A percentile compares a stretch with the other conserved stretches of the same genome.
Evolutionary conservation across 1,284 basidiomycete species (phyloP).

Genomic region (Afroboletus lepidellus): DNA sequence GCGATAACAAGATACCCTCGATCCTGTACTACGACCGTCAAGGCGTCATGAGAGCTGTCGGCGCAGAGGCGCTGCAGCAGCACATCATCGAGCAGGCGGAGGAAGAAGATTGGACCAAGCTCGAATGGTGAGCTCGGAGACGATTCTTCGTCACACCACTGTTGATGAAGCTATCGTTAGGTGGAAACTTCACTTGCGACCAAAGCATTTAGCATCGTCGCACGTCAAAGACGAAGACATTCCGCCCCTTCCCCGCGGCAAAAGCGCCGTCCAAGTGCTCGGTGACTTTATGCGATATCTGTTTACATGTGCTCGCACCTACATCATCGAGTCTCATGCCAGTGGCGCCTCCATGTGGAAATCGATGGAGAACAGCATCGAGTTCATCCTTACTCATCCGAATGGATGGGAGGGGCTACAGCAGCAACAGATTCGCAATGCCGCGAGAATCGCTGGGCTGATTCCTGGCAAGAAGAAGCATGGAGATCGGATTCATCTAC

Average conservation of each 20-base stretch:
- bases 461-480: slow-evolving; percentile 24
- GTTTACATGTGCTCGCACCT: slow-evolving; percentile 42
- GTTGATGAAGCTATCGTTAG: slow-evolving; percentile 29
- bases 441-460: slow-evolving; percentile 32
- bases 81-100: slow-evolving; percentile 41
- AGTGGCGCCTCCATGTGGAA: slow-evolving; percentile 39
- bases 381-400: slow-evolving; percentile 42
- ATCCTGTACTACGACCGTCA: slow-evolving; percentile 50
- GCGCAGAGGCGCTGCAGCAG: slow-evolving; percentile 46
- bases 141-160: not conserved
- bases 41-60: slow-evolving; percentile 44
- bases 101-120: slow-evolving; percentile 43
- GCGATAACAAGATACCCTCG: slow-evolving; percentile 54
- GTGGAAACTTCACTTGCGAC: slow-evolving; percentile 58
- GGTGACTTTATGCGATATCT: slow-evolving; percentile 53
- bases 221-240: slow-evolving; percentile 33
- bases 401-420: slow-evolving; percentile 45
- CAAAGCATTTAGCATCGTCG: slow-evolving; percentile 29
- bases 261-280: slow-evolving; percentile 45
- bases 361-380: slow-evolving; percentile 32
- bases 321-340: slow-evolving; percentile 47
- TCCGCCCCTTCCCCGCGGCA: slow-evolving; percentile 45
- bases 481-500: slow-evolving; percentile 37
- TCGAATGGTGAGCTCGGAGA: slow-evolving; percentile 44
- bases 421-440: slow-evolving; percentile 37